Percentiles rank a stretch among this genome's conserved stretches.
Evolutionary conservation across 1,284 basidiomycete species (phyloP).

Genomic region (Pisolithus thermaeus): DNA sequence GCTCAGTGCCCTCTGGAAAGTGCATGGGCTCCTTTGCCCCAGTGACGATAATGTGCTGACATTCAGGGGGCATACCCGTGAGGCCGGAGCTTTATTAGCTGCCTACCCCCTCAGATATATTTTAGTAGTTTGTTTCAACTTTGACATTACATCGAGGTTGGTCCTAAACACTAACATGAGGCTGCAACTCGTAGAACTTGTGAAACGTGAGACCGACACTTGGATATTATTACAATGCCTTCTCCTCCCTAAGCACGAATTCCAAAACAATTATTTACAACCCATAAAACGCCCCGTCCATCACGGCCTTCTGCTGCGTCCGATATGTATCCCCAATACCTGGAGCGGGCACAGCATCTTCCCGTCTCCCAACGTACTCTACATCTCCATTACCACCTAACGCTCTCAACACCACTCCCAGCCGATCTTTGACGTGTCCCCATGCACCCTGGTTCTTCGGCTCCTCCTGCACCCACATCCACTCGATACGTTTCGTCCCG

Average conservation of each 20-base stretch:
- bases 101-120: too few species aligned
- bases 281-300: slow-evolving; percentile 53
- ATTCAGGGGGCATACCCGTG: too few species aligned
- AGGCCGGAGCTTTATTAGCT: too few species aligned
- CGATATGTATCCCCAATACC: slow-evolving; percentile 69
- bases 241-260: too few species aligned
- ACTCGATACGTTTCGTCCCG: slow-evolving; percentile 26
- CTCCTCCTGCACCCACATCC: slow-evolving; percentile 81
- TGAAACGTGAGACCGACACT: too few species aligned
- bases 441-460: slow-evolving; percentile 82
- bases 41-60: too few species aligned
- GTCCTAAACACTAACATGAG: neutral
- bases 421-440: slow-evolving; percentile 56
- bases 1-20: too few species aligned
- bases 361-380: slow-evolving; percentile 60
- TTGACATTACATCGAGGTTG: too few species aligned
- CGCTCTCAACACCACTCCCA: slow-evolving; percentile 46
- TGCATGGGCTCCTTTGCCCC: too few species aligned
- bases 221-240: too few species aligned
- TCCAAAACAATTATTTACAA: slow-evolving; percentile 18
- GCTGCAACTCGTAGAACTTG: neutral
- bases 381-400: slow-evolving; percentile 27
- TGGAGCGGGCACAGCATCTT: slow-evolving; percentile 73
- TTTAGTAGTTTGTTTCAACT: too few species aligned
- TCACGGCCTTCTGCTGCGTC: slow-evolving; percentile 55